Percentiles rank a stretch among this genome's conserved stretches.
Evolutionary conservation across 371 early-diverging fungal genomes (phyloP).

Genomic region (Funneliformis caledonium): DNA sequence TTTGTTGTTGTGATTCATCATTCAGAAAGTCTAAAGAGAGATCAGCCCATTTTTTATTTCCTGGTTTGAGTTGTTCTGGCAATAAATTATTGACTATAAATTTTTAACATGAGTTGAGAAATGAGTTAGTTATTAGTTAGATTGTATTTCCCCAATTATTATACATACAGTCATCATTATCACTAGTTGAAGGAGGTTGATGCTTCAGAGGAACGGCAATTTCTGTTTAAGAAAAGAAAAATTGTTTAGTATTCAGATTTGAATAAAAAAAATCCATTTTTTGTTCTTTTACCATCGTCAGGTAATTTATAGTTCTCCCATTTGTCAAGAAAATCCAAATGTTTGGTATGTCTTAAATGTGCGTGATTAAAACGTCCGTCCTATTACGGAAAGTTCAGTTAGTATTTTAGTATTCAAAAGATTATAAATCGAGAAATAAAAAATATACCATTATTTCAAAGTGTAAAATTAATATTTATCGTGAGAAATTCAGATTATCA

Average conservation of each 20-base stretch:
- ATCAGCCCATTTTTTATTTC: constrained; percentile 32
- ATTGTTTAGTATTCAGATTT: neutral
- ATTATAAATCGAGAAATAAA: neutral
- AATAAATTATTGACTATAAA: constrained; percentile 23
- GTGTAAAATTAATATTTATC: too few relatives aligned
- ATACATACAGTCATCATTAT: constrained; percentile 29
- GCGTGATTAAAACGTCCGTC: constrained; percentile 38
- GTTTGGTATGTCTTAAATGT: constrained; percentile 26
- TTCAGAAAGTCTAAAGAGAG: constrained; percentile 35
- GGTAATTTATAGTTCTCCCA: constrained; percentile 35
- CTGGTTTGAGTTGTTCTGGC: constrained; percentile 29
- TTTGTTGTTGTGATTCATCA: neutral
- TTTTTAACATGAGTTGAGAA: too few relatives aligned
- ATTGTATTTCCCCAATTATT: neutral
- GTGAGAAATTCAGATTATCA: too few relatives aligned
- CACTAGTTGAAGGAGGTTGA: constrained; percentile 26
- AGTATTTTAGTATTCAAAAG: neutral
- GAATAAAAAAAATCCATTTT: neutral
- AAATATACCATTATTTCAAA: neutral
- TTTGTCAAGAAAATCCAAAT: constrained; percentile 37
- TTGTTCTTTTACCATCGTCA: constrained; percentile 24
- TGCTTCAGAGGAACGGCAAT: constrained; percentile 37
- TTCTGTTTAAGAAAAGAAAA: neutral
- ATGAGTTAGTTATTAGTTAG: too few relatives aligned
- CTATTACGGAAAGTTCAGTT: neutral